Conservation (phyloP, 1,284 basidiomycete species). For the Ustilago nuda region DNA sequence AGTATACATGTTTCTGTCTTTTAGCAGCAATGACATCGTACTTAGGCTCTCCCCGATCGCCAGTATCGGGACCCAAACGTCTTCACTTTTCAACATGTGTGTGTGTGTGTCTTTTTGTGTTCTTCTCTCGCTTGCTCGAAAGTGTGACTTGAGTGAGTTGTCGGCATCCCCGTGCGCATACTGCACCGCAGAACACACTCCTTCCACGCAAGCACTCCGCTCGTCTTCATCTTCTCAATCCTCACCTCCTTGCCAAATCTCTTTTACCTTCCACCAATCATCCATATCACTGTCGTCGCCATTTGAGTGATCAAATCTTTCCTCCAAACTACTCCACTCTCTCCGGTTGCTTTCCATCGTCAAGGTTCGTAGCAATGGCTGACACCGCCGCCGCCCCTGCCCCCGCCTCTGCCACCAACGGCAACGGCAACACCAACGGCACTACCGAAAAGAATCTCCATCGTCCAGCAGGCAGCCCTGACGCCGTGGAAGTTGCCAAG, state of each 20-base stretch:
- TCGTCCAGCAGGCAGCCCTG: conserved; percentile 46
- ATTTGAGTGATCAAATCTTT: neutral
- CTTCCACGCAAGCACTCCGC: conserved; percentile 33
- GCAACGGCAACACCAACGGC: conserved; percentile 13
- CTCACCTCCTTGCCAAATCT: neutral
- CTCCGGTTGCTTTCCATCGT: conserved; percentile 1
- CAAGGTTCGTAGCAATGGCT: conserved; percentile 35
- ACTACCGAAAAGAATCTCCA: conserved; percentile 34
- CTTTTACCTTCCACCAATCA: neutral
- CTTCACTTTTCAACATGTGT: neutral
- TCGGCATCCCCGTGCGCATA: conserved; percentile 17
- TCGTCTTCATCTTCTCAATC: neutral
- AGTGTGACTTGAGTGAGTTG: conserved; percentile 1
- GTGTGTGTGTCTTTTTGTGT: neutral
- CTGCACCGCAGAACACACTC: neutral
- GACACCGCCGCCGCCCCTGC: conserved; percentile 26
- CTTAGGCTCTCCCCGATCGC: no score
- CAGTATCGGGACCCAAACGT: no score
- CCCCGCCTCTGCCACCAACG: conserved; percentile 8
- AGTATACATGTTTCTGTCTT: no score
- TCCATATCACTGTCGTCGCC: neutral
- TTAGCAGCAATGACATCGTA: no score
- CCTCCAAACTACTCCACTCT: neutral
- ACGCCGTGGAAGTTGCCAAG: conserved; percentile 64
- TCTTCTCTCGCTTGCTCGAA: conserved; percentile 9